phyloP scores from a whole-genome alignment of 2,329 filamentous ascomycete genomes.

The Penicillium glabrum region DNA sequence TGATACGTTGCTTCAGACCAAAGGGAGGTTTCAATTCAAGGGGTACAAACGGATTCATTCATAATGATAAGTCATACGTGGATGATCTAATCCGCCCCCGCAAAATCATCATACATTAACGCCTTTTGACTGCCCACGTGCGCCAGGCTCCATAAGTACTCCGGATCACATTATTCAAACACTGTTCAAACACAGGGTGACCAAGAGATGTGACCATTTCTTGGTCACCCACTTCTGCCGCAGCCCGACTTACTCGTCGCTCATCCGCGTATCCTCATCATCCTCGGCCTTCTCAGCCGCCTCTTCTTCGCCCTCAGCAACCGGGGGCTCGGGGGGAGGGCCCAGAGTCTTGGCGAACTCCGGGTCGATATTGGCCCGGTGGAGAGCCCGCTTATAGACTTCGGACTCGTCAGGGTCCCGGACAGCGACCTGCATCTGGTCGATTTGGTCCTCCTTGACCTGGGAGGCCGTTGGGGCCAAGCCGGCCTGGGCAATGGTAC shows the following conservation, averaged over 20 bases:
- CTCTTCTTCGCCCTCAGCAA: conserved; percentile 9
- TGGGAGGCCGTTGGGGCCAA: conserved; percentile 38
- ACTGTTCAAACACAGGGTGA: not conserved
- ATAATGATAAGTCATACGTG: too few relatives aligned
- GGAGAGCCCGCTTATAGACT: conserved; percentile 46
- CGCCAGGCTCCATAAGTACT: conserved; percentile 10
- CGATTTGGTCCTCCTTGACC: conserved; percentile 49
- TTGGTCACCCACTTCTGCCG: not conserved
- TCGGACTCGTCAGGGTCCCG: conserved; percentile 53
- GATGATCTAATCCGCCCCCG: too few relatives aligned
- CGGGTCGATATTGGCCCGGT: conserved; percentile 48
- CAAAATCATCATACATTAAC: not conserved
- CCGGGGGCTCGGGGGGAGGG: conserved; percentile 27
- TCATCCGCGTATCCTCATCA: conserved; percentile 26
- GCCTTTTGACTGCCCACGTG: conserved; percentile 8
- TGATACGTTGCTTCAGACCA: too few relatives aligned
- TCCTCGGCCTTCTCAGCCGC: conserved; percentile 13
- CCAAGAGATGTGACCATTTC: not conserved
- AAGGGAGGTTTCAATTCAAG: too few relatives aligned
- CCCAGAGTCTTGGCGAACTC: conserved; percentile 40
- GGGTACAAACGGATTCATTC: too few relatives aligned
- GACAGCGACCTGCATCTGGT: conserved; percentile 54
- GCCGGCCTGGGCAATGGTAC: conserved; percentile 44
- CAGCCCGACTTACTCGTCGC: conserved; percentile 15
- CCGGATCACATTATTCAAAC: not conserved